Base-by-base conservation (phyloP, 306 rosid species). In the Hippophae gyantsensis region DNA sequence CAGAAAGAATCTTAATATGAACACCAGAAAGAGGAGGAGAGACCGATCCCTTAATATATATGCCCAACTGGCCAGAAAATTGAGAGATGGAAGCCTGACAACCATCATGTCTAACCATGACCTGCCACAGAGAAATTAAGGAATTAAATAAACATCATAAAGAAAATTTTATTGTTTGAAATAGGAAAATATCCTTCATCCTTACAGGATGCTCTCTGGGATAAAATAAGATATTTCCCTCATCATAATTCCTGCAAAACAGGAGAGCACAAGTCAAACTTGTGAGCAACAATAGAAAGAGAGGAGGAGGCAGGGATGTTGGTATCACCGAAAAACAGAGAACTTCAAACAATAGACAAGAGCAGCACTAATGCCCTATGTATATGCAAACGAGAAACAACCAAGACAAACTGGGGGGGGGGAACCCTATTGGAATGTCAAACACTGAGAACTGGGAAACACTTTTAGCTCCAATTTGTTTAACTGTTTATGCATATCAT, bases 21-120 rank as follows among this genome's bases (percentile, higher is more conserved):
- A 93, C 90, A 13, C 78, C 95, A 72, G 93, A 75, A 76, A 84
- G 74, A 8, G 94, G 90, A 64, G 97, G 99, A 52, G 84, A 80
- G 70, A 88, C 94, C 26, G 94, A 80, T 78, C 99, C 99, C 69
- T 82, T 87, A 59, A 86, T 74, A 64, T 86, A 88, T 42, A 84
- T 71, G 62, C 99, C 99, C 74, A 57, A 55, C 59, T 90, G 81
- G 65, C 90, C 84, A 76, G 77, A 68, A 76, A 88, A 93, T 72
- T 72, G 27, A 68, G 94, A 95, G 60, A 88, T 53, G 55, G 73
- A 55, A 72, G 84, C 81, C 81, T 93, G 97, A 72, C 99, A 93
- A 58, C 84, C 86, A 59, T 84, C 94, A 72, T 73, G 84, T 69
- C 70, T 59, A 73, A 88, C 81, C 57, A 69, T 60, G 62, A 84